These are phyloP conservation scores for Eucalyptus dawsonii DNA, from an alignment of 345 rosid genomes.

Conservation along the genomic window DNA sequence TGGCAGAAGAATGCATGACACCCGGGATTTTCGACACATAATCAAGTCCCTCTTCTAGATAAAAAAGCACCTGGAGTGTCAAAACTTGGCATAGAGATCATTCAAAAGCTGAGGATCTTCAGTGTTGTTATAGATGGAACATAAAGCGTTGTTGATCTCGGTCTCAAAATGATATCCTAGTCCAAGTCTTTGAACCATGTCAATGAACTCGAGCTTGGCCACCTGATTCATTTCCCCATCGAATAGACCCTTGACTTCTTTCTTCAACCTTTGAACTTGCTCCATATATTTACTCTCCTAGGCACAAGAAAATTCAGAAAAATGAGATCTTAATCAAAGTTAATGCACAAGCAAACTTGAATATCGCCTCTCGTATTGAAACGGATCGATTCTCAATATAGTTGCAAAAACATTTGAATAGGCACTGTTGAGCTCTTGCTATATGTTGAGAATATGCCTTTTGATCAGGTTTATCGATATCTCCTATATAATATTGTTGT, in stretches of 20 bases:
- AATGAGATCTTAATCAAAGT: not conserved
- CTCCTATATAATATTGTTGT: not conserved
- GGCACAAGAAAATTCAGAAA: not conserved
- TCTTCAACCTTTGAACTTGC: not conserved
- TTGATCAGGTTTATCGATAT: not conserved
- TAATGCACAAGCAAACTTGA: not conserved
- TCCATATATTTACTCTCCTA: not conserved
- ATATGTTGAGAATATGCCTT: not conserved
- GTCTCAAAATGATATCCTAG: not conserved
- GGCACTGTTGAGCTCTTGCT: not conserved
- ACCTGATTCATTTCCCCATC: not conserved
- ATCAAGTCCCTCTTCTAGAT: not conserved
- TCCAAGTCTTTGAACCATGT: constrained; percentile 3
- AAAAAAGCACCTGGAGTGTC: too few relatives aligned
- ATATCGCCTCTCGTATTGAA: not conserved
- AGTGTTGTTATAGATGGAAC: not conserved
- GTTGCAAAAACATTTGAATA: not conserved
- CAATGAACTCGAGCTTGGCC: not conserved
- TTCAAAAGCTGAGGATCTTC: not conserved
- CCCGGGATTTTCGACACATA: not conserved
- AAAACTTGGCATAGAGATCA: not conserved
- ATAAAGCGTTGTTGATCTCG: not conserved
- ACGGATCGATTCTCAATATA: not conserved
- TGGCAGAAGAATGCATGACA: not conserved
- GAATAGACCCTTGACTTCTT: not conserved